phyloP scores from a whole-genome alignment of 2,329 filamentous ascomycete species.

The Cladophialophora bantiana region DNA sequence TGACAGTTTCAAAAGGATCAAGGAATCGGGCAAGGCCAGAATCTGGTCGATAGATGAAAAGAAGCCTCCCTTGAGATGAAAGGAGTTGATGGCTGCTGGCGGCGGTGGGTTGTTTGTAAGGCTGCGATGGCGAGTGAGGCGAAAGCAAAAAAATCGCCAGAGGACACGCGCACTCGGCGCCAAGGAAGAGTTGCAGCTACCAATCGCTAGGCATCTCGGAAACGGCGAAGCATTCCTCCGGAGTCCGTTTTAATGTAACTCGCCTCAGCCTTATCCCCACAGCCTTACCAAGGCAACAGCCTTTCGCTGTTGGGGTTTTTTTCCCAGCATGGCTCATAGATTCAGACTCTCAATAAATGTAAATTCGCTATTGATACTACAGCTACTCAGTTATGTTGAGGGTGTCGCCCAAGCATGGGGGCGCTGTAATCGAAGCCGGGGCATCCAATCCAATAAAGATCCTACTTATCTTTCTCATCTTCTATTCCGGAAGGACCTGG shows the following conservation, averaged over 20 bases:
- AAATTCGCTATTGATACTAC: constrained; percentile 8
- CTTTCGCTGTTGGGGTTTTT: no score
- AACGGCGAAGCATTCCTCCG: constrained; percentile 24
- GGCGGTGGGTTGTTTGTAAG: constrained; percentile 29
- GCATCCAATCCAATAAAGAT: constrained; percentile 19
- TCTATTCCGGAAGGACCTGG: constrained; percentile 30
- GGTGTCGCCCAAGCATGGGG: constrained; percentile 18
- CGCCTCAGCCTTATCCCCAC: neutral
- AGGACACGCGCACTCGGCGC: constrained; percentile 20
- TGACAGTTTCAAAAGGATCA: neutral
- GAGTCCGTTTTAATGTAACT: no score
- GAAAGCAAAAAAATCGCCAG: constrained; percentile 34
- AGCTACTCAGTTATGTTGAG: constrained; percentile 13
- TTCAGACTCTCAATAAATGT: neutral
- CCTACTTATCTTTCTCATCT: constrained; percentile 22
- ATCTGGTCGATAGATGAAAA: neutral
- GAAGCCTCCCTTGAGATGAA: neutral
- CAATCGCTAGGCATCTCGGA: constrained; percentile 7
- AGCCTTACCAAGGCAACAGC: neutral
- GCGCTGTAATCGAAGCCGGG: constrained; percentile 1
- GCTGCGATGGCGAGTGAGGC: constrained; percentile 36
- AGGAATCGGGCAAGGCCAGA: neutral
- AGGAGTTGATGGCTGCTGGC: constrained; percentile 21
- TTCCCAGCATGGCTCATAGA: no score
- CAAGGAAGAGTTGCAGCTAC: constrained; percentile 3